Evolutionary conservation across 2,329 filamentous ascomycete genomes (phyloP).

Genomic region (Tympanopsis confertula): DNA sequence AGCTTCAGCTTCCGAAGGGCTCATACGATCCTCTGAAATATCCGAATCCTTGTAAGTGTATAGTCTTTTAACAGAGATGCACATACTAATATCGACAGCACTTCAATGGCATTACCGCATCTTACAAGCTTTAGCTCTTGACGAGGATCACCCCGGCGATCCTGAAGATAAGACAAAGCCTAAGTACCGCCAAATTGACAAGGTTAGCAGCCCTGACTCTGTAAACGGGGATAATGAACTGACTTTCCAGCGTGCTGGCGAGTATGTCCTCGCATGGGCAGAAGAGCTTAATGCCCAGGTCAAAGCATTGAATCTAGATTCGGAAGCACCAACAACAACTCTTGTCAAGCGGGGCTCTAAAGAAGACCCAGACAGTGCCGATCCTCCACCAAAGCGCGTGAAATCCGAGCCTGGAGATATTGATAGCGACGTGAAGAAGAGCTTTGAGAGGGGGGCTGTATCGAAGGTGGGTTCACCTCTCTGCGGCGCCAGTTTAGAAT

Average conservation of each 20-base stretch:
- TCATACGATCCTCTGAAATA: constrained; percentile 78
- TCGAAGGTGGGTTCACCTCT: constrained; percentile 24
- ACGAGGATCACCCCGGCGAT: constrained; percentile 76
- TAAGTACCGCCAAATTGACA: constrained; percentile 77
- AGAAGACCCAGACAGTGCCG: not conserved
- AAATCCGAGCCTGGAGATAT: not conserved
- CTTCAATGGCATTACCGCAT: constrained; percentile 97
- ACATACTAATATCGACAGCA: constrained; percentile 20
- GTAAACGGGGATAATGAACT: constrained; percentile 65
- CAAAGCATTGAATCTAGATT: not conserved
- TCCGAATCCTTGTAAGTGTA: constrained; percentile 53
- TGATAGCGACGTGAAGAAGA: not conserved
- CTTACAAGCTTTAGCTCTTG: constrained; percentile 77
- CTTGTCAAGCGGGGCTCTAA: not conserved
- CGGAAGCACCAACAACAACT: not conserved
- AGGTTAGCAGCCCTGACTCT: constrained; percentile 70
- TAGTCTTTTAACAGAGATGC: not conserved
- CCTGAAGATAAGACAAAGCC: constrained; percentile 69
- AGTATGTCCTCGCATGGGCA: constrained; percentile 4
- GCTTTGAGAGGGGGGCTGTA: constrained; percentile 8
- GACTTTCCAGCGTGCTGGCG: constrained; percentile 39
- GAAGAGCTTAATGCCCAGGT: not conserved
- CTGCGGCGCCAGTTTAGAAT: constrained; percentile 30
- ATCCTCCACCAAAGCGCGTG: not conserved
- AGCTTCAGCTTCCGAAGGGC: constrained; percentile 77